Evolutionary conservation across 805 yeast species (phyloP), one percentile per base, ranked within the genome.

Genomic region (Suhomyces pyralidae): DNA sequence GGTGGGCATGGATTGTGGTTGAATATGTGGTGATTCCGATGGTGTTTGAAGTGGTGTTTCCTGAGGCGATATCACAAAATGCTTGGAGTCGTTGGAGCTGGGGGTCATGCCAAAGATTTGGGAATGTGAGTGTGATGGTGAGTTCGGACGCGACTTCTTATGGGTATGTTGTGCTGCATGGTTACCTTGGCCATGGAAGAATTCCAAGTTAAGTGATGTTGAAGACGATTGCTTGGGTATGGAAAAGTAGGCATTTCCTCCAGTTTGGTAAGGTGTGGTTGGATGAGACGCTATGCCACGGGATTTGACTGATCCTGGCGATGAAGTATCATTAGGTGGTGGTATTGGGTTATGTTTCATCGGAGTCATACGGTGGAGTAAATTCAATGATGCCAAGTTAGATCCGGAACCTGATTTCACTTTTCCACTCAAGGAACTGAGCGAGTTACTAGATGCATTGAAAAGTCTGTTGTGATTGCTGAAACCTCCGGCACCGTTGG

Each of bases 21-120:
- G 65, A 44, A 79, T 58, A 45, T 67, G 77, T n/a, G 83, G 83
- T 46, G 80, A 73, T 51, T 79, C 82, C 26, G 71, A 59, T 12
- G 81, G 81, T 0, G 82, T 79, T 52, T 76, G 78, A 40, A 78
- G 57, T 9, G 83, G 83, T 6, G 83, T 79, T 12, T 77, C 81
- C 49, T 65, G 68, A 45, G 81, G 74, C 15, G 74, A 58, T 17
- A 55, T 53, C 34, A 46, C 50, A 46, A 55, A 55, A 46, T 50
- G 49, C 30, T 46, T 48, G 24, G 46, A 40, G 12, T 32, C 46
- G 14, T 30, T 28, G 42, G 48, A 20, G 45, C 40, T 44, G 45
- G 20, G 15, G 40, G 40, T 38, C 51, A 44, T 44, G 28, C 44
- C 20, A 14, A 24, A 24, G 26, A 55, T 40, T 24, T 45, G 54